Percentiles rank a stretch among this genome's conserved stretches.
Conservation (phyloP, 2,329 filamentous ascomycete genomes). For the Botrytis galanthina region DNA sequence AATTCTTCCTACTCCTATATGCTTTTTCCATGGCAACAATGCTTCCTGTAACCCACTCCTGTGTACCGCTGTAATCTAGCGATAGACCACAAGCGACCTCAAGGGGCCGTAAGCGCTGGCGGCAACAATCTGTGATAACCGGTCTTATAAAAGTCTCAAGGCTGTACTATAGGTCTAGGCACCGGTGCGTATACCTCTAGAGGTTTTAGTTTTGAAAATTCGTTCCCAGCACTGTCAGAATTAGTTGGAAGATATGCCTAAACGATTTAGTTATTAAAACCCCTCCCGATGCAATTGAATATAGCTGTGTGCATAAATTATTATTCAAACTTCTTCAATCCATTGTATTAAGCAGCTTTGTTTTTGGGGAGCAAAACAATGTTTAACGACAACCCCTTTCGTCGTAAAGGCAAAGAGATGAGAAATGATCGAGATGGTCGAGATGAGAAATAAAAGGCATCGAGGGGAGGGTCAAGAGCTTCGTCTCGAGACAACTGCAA, state of each 20-base stretch:
- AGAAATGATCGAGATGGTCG: not conserved
- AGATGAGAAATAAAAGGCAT: not conserved
- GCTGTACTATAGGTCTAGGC: not conserved
- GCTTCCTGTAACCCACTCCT: not conserved
- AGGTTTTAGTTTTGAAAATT: not conserved
- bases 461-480: not conserved
- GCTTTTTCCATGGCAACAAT: not conserved
- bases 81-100: not conserved
- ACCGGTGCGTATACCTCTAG: not conserved
- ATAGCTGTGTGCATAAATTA: not conserved
- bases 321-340: not conserved
- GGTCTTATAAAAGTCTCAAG: not conserved
- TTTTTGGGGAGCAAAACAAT: not conserved
- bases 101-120: not conserved
- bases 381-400: not conserved
- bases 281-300: not conserved
- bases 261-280: too few relatives aligned
- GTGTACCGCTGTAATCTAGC: not conserved
- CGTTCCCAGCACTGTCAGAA: not conserved
- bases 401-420: not conserved
- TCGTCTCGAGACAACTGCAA: not conserved
- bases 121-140: not conserved
- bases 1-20: not conserved
- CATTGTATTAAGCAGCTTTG: not conserved
- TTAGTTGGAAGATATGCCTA: not conserved